These are phyloP conservation scores for Hevea brasiliensis DNA, from an alignment of 345 rosid genomes.

Conservation along the genomic window DNA sequence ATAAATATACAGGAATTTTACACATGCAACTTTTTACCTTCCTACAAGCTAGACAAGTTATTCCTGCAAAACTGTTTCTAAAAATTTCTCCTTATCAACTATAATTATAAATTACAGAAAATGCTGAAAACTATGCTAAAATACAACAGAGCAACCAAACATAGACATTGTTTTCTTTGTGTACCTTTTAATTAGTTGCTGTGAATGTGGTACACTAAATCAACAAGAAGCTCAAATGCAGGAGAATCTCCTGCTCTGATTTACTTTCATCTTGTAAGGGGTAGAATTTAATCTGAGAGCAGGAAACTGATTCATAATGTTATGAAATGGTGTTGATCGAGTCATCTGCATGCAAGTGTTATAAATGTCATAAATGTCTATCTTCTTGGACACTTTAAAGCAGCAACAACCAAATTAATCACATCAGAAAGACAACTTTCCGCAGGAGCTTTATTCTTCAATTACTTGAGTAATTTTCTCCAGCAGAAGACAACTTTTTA, in stretches of 20 bases:
- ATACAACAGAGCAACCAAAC: constrained; percentile 31
- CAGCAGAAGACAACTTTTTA: too few species aligned
- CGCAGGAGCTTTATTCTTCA: constrained; percentile 23
- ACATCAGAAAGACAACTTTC: background rate
- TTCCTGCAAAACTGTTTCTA: constrained; percentile 43
- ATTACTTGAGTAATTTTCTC: constrained; percentile 39
- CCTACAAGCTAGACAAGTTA: constrained; percentile 32
- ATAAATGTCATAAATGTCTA: constrained; percentile 5
- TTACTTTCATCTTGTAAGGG: constrained; percentile 12
- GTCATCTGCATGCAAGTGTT: constrained; percentile 1
- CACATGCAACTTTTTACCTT: constrained; percentile 29
- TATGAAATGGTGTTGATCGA: background rate
- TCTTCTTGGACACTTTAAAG: constrained; percentile 17
- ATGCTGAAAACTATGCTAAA: constrained; percentile 32
- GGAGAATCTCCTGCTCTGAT: constrained; percentile 10
- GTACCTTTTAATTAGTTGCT: constrained; percentile 28
- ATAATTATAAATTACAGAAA: constrained; percentile 39
- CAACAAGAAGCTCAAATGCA: constrained; percentile 13
- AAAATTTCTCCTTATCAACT: constrained; percentile 20
- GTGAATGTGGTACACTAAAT: constrained; percentile 21
- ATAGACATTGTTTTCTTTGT: constrained; percentile 20
- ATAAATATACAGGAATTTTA: constrained; percentile 30
- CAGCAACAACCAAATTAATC: constrained; percentile 16
- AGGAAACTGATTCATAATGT: constrained; percentile 17
- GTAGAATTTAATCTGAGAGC: background rate